Evolutionary conservation across 148 eudicot species (phyloP).

Genomic region (Oxyria digyna): DNA sequence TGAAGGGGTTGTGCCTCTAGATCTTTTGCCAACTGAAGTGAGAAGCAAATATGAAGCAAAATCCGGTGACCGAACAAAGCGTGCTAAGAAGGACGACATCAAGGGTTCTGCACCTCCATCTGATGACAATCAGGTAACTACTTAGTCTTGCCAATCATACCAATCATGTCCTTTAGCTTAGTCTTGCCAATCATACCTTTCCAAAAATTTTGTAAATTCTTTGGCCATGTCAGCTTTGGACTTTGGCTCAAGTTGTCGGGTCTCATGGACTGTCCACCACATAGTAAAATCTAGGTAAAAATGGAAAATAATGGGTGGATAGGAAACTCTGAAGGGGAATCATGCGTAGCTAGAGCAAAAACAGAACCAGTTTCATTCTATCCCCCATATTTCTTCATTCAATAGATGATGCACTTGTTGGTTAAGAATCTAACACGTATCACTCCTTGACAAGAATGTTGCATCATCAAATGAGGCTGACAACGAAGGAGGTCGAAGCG

Average conservation of each 20-base stretch:
- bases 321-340: not conserved
- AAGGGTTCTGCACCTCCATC: constrained; percentile 44
- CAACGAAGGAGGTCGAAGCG: constrained; percentile 46
- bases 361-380: too few species aligned
- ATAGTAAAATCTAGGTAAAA: not conserved
- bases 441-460: constrained; percentile 25
- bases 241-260: not conserved
- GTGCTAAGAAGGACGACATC: constrained; percentile 82
- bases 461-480: constrained; percentile 53
- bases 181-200: not conserved
- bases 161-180: too few species aligned
- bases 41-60: constrained; percentile 75
- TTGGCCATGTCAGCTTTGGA: not conserved
- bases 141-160: too few species aligned
- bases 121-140: constrained; percentile 73
- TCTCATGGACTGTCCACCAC: not conserved
- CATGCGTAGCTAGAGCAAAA: not conserved
- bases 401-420: too few species aligned
- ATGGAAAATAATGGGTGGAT: not conserved
- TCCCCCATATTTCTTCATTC: too few species aligned
- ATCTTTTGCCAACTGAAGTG: constrained; percentile 62
- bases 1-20: constrained; percentile 92
- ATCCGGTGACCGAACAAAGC: constrained; percentile 72
- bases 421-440: not conserved
- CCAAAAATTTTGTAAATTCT: not conserved